Base-by-base conservation (phyloP, 2,329 filamentous ascomycete genomes). In the Hirsutella minnesotensis region DNA sequence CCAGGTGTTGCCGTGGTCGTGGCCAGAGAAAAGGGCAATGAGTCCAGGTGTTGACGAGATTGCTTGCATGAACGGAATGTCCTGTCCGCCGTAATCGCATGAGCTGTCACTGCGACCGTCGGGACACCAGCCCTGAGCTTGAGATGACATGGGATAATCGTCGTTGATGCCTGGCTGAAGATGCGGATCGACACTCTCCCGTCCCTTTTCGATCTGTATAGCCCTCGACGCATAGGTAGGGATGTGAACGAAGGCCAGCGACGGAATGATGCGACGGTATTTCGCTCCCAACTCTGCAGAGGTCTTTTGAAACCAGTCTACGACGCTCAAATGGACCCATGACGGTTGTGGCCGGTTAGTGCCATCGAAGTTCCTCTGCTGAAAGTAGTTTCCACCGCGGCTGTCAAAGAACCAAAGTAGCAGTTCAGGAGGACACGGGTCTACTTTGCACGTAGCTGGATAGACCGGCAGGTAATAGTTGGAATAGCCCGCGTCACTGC, bases 391-490 rank as follows among this genome's bases (percentile, higher is more conserved):
- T 8, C 79, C 79, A 30, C 80, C 79, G 15, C 73, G 67, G 43
- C 69, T 75, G 52, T 86, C 83, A 51, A 87, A 85, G 61, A 86
- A 86, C 79, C 81, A 87, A 2, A 87, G 63, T 1, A 86, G 52
- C 27, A 71, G 49, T 38, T 62, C 61, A 0, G 68, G 66, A 1
- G 49, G 45, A 44, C 67, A 70, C 3, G 44, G 43, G 12, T 46
- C 44, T 3, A 51, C 44, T 8, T 44, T 48, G 46, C 68, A 70
- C 5, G 56, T 48, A 4, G 53, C 43, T 0, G 60, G 51, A 30
- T 67, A 69, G 1, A 73, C 65, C 0, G 67, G 65, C 1, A 73
- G 54, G 45, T 68, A 65, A 51, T 71, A 72, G 39, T 73, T 73
- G 8, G 69, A 66, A 1, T 65, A 52, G 0, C 70, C 69, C 0